Evolutionary conservation across 139 green algal species (phyloP).

Genomic region (Chlamydomonas sp.): DNA sequence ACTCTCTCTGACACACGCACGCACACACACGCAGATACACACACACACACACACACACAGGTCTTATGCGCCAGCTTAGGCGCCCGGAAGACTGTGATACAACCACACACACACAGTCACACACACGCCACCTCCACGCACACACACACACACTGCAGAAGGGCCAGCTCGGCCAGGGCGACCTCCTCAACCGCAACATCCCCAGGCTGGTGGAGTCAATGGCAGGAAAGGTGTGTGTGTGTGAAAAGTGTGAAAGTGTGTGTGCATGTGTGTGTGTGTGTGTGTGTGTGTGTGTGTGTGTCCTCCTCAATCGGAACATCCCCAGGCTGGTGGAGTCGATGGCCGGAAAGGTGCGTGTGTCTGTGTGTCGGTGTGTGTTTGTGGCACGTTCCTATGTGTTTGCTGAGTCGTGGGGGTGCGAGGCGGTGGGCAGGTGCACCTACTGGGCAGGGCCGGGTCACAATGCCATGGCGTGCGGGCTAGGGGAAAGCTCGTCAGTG

Average conservation of each 20-base stretch:
- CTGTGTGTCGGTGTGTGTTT: too few relatives aligned
- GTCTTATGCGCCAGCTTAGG: neutral
- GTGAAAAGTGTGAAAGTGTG: too few relatives aligned
- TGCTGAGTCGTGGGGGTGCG: neutral
- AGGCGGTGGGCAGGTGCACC: too few relatives aligned
- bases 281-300: too few relatives aligned
- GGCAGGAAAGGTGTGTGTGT: too few relatives aligned
- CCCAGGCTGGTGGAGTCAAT: constrained; percentile 60
- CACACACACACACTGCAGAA: constrained; percentile 42
- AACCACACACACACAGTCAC: neutral
- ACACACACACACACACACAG: neutral
- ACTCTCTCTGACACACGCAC: neutral
- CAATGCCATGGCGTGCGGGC: neutral
- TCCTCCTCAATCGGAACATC: too few relatives aligned
- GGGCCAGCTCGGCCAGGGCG: constrained; percentile 83
- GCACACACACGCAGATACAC: neutral
- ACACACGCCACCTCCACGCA: neutral
- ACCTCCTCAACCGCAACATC: constrained; percentile 63
- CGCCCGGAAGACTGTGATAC: neutral
- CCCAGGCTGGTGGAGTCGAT: too few relatives aligned
- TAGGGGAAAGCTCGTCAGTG: too few relatives aligned
- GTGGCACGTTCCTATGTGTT: neutral
- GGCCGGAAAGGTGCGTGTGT: too few relatives aligned
- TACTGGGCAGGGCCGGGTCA: neutral
- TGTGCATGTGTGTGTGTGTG: too few relatives aligned